Evolutionary conservation across 257 asterid species (phyloP), one percentile per base, ranked within the genome.

Genomic region (Henckelia pumila): DNA sequence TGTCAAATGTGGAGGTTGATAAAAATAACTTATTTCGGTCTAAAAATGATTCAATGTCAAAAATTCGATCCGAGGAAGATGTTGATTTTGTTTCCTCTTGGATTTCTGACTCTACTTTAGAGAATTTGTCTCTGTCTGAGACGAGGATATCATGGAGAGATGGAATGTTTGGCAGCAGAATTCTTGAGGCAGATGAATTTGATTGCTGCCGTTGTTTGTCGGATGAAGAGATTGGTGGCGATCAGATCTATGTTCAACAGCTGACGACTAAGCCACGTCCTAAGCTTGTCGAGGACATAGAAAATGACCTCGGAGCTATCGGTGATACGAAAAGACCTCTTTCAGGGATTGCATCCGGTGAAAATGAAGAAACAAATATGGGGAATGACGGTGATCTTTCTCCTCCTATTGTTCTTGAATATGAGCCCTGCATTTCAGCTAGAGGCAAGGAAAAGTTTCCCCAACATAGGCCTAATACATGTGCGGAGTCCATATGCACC

Each of bases 131-230:
- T 13, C 70, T 83, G 35, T 86, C 94, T 28, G 81, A 73, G 63
- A 78, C 81, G 85, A 83, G 81, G 78, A 84, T 93, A 77, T 93
- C 95, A 1, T 90, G 99, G 96, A 73, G 82, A 57, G 97, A 90
- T 50, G 86, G 75, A 8, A 47, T 47, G 6, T 44, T 81, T 63
- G 76, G 17, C 8, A 75, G 85, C 63, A 67, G 61, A 61, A 69
- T 16, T 25, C 67, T 63, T 58, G 82, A 74, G 65, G 61, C 37
- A 22, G 92, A 93, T 62, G 93, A 82, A 59, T 71, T 78, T 35
- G 97, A 89, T 78, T 70, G 86, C 71, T 88, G 94, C 69, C 78
- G 92, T 72, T 81, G 86, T 73, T 70, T 86, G 75, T 86, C 96
- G 1, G 96, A 92, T 70, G 89, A 86, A 63, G 96, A 91, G 71